Percentiles rank a stretch among this genome's conserved stretches.
Conservation (phyloP, 345 rosid genomes). For the Citrus reticulata region DNA sequence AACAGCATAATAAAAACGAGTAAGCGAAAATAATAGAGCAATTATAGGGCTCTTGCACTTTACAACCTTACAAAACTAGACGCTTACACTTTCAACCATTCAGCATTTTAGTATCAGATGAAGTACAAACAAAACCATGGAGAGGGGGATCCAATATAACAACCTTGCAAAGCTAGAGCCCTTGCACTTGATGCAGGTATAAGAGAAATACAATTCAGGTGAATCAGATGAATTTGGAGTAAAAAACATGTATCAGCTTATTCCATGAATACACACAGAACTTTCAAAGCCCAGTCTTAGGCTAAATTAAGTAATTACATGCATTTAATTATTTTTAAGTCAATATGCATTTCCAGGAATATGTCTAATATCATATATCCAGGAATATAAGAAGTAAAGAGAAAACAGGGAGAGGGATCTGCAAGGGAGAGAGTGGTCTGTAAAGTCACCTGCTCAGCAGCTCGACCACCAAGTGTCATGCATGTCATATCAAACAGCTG, state of each 20-base stretch:
- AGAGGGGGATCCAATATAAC: not conserved
- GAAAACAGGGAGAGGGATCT: not conserved
- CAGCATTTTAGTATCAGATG: not conserved
- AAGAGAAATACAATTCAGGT: not conserved
- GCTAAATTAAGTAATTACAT: not conserved
- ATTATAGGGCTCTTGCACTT: not conserved
- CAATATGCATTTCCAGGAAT: not conserved
- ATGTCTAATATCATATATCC: not conserved
- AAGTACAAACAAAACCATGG: not conserved
- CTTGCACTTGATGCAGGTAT: not conserved
- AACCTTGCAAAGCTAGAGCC: not conserved
- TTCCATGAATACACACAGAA: not conserved
- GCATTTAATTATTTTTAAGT: not conserved
- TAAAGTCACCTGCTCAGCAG: conserved; percentile 48
- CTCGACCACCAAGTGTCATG: conserved; percentile 58
- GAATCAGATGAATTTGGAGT: not conserved
- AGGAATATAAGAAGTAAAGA: not conserved
- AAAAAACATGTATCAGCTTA: not conserved
- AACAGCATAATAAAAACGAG: not conserved
- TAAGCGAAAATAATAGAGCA: not conserved
- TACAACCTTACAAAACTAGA: not conserved
- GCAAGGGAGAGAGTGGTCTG: not conserved
- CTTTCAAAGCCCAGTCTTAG: not conserved
- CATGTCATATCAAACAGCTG: conserved; percentile 57
- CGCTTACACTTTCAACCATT: not conserved